Conservation (phyloP, 495 filamentous ascomycete species). For the Xylaria curta region DNA sequence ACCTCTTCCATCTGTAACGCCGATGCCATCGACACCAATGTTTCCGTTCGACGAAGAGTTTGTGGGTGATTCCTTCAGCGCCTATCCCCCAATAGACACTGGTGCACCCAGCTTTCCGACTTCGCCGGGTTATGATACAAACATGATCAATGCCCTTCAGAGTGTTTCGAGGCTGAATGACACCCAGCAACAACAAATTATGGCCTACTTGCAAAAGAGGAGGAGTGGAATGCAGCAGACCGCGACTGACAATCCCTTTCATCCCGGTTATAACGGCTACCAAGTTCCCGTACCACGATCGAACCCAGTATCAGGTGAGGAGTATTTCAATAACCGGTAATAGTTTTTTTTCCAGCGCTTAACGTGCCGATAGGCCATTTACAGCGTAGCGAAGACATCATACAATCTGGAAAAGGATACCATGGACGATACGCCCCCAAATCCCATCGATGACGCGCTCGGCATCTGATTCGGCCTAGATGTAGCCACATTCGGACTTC, state of each 20-base stretch:
- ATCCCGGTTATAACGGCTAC: slow-evolving; percentile 29
- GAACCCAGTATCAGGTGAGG: slow-evolving; percentile 34
- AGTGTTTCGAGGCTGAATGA: slow-evolving; percentile 34
- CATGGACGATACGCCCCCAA: not conserved
- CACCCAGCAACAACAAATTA: slow-evolving; percentile 35
- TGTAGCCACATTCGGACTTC: not conserved
- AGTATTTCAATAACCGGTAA: not conserved
- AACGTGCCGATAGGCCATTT: slow-evolving; percentile 6
- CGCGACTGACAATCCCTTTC: slow-evolving; percentile 24
- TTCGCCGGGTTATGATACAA: slow-evolving; percentile 27
- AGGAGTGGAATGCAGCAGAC: slow-evolving; percentile 25
- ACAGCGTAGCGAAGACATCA: not conserved
- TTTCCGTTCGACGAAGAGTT: slow-evolving; percentile 35
- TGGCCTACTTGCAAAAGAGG: slow-evolving; percentile 38
- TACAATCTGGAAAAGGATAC: not conserved
- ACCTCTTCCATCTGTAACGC: slow-evolving; percentile 28
- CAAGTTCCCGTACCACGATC: slow-evolving; percentile 27
- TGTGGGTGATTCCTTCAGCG: slow-evolving; percentile 24
- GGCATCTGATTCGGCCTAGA: not conserved
- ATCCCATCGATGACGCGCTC: not conserved
- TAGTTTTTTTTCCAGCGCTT: not conserved
- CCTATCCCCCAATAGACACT: slow-evolving; percentile 20
- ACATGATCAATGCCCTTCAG: slow-evolving; percentile 34
- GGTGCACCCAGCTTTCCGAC: not conserved
- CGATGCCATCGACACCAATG: slow-evolving; percentile 35